These are phyloP conservation scores for Lasiosphaeris hirsuta DNA, from an alignment of 495 filamentous ascomycete genomes.

Conservation along the genomic window DNA sequence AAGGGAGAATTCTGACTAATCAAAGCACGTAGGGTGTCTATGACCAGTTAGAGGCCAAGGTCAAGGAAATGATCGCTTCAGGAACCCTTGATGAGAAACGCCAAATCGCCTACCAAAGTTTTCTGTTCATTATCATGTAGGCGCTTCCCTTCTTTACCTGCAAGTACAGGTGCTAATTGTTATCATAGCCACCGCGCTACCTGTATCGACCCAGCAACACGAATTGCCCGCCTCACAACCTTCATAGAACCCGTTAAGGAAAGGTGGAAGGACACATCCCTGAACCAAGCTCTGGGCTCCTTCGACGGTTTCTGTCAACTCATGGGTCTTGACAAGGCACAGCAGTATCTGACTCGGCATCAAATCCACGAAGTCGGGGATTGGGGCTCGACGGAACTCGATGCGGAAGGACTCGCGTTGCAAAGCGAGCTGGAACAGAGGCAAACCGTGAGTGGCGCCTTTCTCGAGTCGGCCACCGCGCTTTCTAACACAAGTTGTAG, in stretches of 20 bases:
- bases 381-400: conserved; percentile 74
- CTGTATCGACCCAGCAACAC: conserved; percentile 63
- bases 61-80: conserved; percentile 72
- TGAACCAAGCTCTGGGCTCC: conserved; percentile 66
- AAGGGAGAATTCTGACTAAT: conserved; percentile 9
- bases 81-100: conserved; percentile 73
- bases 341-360: conserved; percentile 70
- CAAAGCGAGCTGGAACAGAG: conserved; percentile 72
- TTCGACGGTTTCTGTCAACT: conserved; percentile 77
- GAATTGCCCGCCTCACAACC: conserved; percentile 59
- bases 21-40: conserved; percentile 60
- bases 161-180: background rate
- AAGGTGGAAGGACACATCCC: conserved; percentile 70
- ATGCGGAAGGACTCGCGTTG: conserved; percentile 72
- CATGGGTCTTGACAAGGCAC: conserved; percentile 73
- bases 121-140: conserved; percentile 90
- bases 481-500: conserved; percentile 35
- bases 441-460: conserved; percentile 53
- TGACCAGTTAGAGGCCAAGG: conserved; percentile 75
- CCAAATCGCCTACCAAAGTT: conserved; percentile 61
- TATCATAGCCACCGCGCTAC: conserved; percentile 67
- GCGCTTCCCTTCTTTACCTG: conserved; percentile 1
- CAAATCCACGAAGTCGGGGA: conserved; percentile 74
- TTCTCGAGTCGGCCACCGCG: background rate
- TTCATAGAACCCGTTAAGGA: conserved; percentile 77